Conservation (phyloP, 805 yeast species). For the Citeromyces matritensis region DNA sequence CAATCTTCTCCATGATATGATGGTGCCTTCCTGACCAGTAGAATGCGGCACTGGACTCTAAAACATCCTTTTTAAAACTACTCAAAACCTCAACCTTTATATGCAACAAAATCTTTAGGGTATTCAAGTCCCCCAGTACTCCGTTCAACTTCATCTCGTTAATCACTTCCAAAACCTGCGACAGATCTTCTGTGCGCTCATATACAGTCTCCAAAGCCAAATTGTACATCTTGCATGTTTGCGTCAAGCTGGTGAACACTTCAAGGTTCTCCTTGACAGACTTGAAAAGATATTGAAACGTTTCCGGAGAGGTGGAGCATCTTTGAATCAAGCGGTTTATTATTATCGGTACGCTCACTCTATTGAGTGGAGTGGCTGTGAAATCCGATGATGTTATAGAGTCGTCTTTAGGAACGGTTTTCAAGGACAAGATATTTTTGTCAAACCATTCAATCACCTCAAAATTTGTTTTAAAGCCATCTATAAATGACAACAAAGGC, state of each 20-base stretch:
- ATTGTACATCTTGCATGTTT: conserved; percentile 15
- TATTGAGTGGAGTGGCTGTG: not conserved
- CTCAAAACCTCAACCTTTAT: conserved; percentile 7
- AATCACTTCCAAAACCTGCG: conserved; percentile 8
- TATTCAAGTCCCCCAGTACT: conserved; percentile 12
- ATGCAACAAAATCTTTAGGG: conserved; percentile 10
- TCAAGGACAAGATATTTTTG: not conserved
- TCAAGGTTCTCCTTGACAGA: conserved; percentile 13
- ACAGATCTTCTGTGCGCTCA: conserved; percentile 12
- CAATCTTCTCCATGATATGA: no score
- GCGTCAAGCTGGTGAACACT: conserved; percentile 14
- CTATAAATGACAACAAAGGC: not conserved
- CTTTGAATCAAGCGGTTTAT: conserved; percentile 2
- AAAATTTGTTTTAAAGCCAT: not conserved
- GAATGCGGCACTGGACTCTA: no score
- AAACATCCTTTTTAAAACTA: no score
- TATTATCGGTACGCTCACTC: not conserved
- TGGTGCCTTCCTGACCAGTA: no score
- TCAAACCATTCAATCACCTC: not conserved
- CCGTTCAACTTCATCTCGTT: conserved; percentile 15
- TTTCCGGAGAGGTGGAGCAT: conserved; percentile 12
- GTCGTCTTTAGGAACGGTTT: not conserved
- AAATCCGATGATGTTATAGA: not conserved
- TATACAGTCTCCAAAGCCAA: conserved; percentile 11
- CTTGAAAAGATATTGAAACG: conserved; percentile 6